phyloP scores from a whole-genome alignment of 2,329 filamentous ascomycete genomes.

The Venturiaceae sp. region DNA sequence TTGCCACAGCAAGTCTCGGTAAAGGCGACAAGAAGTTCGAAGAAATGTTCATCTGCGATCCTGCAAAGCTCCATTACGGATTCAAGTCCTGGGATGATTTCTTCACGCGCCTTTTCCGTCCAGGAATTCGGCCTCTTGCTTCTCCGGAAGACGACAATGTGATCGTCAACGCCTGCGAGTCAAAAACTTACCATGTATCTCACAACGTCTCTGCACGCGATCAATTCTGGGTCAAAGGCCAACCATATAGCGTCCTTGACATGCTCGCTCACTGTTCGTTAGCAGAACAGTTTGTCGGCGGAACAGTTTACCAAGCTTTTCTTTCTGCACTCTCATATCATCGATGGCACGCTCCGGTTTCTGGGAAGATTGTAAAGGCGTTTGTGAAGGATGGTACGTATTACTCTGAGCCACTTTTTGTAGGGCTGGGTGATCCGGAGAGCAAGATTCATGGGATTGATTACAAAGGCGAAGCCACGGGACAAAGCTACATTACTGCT shows the following conservation, averaged over 20 bases:
- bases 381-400: conserved; percentile 57
- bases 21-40: conserved; percentile 37
- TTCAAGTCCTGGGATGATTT: conserved; percentile 62
- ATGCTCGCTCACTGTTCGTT: conserved; percentile 51
- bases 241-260: conserved; percentile 55
- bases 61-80: conserved; percentile 43
- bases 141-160: conserved; percentile 41
- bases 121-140: conserved; percentile 48
- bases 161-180: conserved; percentile 43
- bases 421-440: conserved; percentile 30
- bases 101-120: conserved; percentile 51
- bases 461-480: conserved; percentile 33
- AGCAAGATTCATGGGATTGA: conserved; percentile 33
- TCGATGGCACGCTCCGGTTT: conserved; percentile 60
- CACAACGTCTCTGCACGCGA: conserved; percentile 45
- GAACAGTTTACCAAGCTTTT: conserved; percentile 63
- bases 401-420: conserved; percentile 51
- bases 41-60: conserved; percentile 52
- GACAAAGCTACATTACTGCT: conserved; percentile 57
- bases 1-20: conserved; percentile 8
- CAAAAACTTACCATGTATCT: conserved; percentile 44
- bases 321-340: conserved; percentile 59
- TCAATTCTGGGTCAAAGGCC: conserved; percentile 58
- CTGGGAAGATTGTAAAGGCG: conserved; percentile 47
- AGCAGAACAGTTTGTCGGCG: conserved; percentile 47